phyloP scores from a whole-genome alignment of 192 early-diverging fungal species.

The Backusella macrospora region DNA sequence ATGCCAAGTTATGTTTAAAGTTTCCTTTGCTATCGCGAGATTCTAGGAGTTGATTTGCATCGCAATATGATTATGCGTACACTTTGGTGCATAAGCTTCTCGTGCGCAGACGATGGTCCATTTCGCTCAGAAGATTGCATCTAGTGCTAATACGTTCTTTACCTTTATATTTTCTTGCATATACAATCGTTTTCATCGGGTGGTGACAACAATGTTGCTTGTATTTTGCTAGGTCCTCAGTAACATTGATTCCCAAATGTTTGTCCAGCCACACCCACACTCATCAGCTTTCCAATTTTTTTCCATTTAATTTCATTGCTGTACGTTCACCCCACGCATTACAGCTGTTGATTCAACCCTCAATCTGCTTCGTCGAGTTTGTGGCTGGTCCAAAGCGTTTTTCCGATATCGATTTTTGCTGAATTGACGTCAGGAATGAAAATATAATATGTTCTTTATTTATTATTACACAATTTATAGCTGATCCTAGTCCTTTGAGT shows the following conservation, averaged over 20 bases:
- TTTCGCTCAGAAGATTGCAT: slow-evolving; percentile 20
- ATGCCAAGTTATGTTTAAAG: slow-evolving; percentile 8
- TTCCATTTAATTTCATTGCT: slow-evolving; percentile 21
- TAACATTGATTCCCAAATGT: slow-evolving; percentile 16
- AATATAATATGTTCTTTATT: too few species aligned
- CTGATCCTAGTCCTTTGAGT: too few species aligned
- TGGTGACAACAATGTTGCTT: slow-evolving; percentile 17
- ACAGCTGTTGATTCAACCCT: slow-evolving; percentile 22
- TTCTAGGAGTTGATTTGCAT: slow-evolving; percentile 4
- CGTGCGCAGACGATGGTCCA: slow-evolving; percentile 14
- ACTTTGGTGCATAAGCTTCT: slow-evolving; percentile 14
- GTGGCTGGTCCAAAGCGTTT: slow-evolving; percentile 11
- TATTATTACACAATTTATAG: too few species aligned
- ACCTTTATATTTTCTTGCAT: slow-evolving; percentile 17
- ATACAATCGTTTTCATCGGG: slow-evolving; percentile 20
- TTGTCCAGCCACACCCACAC: slow-evolving; percentile 13
- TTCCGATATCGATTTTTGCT: slow-evolving; percentile 8
- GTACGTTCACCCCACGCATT: slow-evolving; percentile 18
- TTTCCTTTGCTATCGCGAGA: slow-evolving; percentile 8
- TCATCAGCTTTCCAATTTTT: slow-evolving; percentile 13
- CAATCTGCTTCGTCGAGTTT: slow-evolving; percentile 15
- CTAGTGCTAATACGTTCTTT: slow-evolving; percentile 18
- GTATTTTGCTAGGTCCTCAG: slow-evolving; percentile 18
- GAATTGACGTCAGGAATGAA: slow-evolving; percentile 7
- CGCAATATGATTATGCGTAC: slow-evolving; percentile 18